Base-by-base conservation (phyloP, 2,329 filamentous ascomycete genomes). In the Colletotrichum navitas region DNA sequence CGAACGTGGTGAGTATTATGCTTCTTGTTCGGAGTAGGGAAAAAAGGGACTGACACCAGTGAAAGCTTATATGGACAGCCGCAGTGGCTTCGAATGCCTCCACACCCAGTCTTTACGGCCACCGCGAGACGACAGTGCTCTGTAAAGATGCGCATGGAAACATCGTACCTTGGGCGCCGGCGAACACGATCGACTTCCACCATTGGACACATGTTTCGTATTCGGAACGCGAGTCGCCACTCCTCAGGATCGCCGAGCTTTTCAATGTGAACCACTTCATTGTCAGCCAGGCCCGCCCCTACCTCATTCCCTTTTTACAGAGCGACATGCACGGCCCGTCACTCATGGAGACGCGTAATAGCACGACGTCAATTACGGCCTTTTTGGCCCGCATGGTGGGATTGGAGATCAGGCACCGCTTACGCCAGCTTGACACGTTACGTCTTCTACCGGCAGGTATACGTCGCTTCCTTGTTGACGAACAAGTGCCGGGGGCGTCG, bases 261-360 rank as follows among this genome's bases (percentile, higher is more conserved):
- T 96, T 96, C 86, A 97, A 97, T 79, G 93, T 97, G 64, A 97
- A 97, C 79, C 95, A 98, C 83, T 98, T 97, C 82, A 94, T 98
- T 74, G 91, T 98, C 75, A 96, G 93, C 74, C 95, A 98, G 83
- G 94, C 95, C 0, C 88, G 95, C 3, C 95, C 95, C 0, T 97
- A 97, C 80, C 86, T 97, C 21, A 91, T 95, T 36, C 95, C 95
- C 0, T 96, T 97, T 76, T 85, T 97, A 6, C 90, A 92, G 73
- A 92, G 91, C 56, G 93, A 95, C 75, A 90, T 95, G 83, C 93
- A 95, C 80, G 91, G 92, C 5, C 92, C 93, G 0, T 89, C 89
- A 75, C 88, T 86, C 78, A 88, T 84, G 75, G 88, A 84, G 80
- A 89, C 85, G 73, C 88, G 84, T 77, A 89, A 83, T 80, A 88